phyloP scores from a whole-genome alignment of 2,329 filamentous ascomycete species.

The Cercospora zeina region DNA sequence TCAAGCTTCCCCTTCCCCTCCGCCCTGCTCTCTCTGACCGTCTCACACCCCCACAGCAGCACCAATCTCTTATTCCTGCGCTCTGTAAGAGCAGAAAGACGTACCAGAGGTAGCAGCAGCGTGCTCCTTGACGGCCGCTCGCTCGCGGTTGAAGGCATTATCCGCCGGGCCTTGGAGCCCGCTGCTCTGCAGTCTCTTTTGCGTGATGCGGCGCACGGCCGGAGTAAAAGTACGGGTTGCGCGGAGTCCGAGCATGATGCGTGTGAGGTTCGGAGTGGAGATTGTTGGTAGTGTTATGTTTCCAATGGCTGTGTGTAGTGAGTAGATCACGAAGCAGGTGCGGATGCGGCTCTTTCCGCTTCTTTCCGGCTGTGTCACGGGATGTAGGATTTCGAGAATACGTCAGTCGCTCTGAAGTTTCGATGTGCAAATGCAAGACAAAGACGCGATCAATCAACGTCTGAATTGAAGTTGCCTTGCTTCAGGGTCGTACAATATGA shows the following conservation, averaged over 20 bases:
- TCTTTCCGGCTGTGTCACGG: background rate
- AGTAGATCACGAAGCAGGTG: slow-evolving; percentile 13
- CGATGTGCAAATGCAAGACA: background rate
- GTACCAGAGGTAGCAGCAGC: slow-evolving; percentile 79
- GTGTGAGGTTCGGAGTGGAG: slow-evolving; percentile 16
- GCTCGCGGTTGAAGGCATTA: slow-evolving; percentile 92
- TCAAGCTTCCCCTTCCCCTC: background rate
- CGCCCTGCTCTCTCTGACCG: background rate
- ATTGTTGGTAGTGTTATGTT: slow-evolving; percentile 1
- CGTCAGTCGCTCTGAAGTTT: slow-evolving; percentile 2
- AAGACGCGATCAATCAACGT: background rate
- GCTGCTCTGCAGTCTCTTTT: slow-evolving; percentile 30
- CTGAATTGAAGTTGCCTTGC: background rate
- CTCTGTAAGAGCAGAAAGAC: slow-evolving; percentile 41
- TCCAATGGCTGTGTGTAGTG: slow-evolving; percentile 9
- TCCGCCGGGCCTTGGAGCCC: slow-evolving; percentile 62
- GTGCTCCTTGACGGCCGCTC: slow-evolving; percentile 86
- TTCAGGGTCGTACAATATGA: background rate
- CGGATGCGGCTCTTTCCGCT: slow-evolving; percentile 4
- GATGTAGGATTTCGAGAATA: background rate
- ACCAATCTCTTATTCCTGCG: background rate
- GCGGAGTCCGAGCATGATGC: slow-evolving; percentile 36
- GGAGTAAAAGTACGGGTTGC: slow-evolving; percentile 31
- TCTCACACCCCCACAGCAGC: background rate
- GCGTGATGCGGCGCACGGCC: slow-evolving; percentile 35